These are phyloP conservation scores for Fusarium nygamai DNA, from an alignment of 2,329 filamentous ascomycete species.

Conservation along the genomic window DNA sequence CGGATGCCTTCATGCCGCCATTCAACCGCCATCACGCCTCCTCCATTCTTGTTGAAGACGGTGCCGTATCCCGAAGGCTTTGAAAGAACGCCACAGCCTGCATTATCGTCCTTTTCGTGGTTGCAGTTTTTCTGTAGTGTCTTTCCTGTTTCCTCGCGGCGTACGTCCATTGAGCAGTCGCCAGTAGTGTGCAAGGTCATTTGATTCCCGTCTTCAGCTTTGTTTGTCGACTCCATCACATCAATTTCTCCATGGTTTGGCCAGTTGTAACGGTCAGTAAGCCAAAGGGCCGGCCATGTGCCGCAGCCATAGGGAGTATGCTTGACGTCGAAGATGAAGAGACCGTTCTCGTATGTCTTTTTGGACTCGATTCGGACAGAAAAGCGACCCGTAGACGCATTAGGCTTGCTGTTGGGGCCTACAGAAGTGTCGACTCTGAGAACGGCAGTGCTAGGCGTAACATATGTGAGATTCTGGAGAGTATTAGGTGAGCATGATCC, in stretches of 20 bases:
- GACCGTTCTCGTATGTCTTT: conserved; percentile 66
- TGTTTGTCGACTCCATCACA: conserved; percentile 68
- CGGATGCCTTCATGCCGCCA: conserved; percentile 69
- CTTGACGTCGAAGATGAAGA: conserved; percentile 74
- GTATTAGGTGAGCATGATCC: not conserved
- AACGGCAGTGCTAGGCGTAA: conserved; percentile 62
- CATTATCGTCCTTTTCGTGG: conserved; percentile 61
- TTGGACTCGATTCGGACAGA: conserved; percentile 72
- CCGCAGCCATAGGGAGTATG: conserved; percentile 72
- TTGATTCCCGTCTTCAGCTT: conserved; percentile 63
- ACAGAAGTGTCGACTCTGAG: conserved; percentile 70
- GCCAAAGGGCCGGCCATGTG: conserved; percentile 74
- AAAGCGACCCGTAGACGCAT: conserved; percentile 68
- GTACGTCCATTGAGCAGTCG: conserved; percentile 63
- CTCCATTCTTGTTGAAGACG: conserved; percentile 62
- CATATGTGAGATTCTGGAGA: conserved; percentile 69
- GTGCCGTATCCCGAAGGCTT: conserved; percentile 58
- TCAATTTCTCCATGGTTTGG: conserved; percentile 73
- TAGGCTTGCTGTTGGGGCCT: conserved; percentile 55
- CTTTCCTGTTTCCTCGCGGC: conserved; percentile 62
- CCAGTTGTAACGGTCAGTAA: conserved; percentile 70
- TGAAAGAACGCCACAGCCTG: conserved; percentile 66
- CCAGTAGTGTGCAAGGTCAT: conserved; percentile 68
- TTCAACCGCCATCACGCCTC: conserved; percentile 70
- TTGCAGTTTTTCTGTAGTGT: conserved; percentile 58